Evolutionary conservation across 768 basidiomycete genomes (phyloP), one percentile per base, ranked within the genome.

Genomic region (Stropharia rugosoannulata): DNA sequence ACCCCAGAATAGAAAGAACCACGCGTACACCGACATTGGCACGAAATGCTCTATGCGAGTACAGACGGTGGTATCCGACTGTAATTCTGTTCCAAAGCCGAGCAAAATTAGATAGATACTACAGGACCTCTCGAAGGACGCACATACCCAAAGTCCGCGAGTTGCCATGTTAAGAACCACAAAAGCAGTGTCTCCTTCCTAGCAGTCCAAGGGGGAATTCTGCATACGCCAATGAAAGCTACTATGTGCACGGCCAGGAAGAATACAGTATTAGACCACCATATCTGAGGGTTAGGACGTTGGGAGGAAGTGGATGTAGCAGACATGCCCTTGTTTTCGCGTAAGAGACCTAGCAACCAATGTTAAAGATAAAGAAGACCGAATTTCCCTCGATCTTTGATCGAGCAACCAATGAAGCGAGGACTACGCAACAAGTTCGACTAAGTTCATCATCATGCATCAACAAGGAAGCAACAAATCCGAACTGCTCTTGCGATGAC

Each of bases 51-150:
- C 81, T 79, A 63, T 91, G 90, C 5, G 89, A 89, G 69, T 86
- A 90, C n/a, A 92, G 70, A 37, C 89, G 79, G 65, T 91, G 89
- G 66, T 91, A 91, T 1, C 89, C 89, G 60, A 88, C 75, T 2
- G 85, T 90, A 46, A 91, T 83, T 1, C 88, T 89, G 55, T 9
- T 25, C 15, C 29, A 22, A 43, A 27, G 36, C 18, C 15, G 19
- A 9, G 48, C 57, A 55, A 32, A 36, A n/a, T 41, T 38, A 27
- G 43, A 50, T 36, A 42, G 46, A 51, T 38, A 16, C 8, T 27
- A 54, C n/a, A 19, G 39, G 49, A 36, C 32, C 3, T 5, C 47
- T 49, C 47, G 44, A 36, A 27, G 15, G 18, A 41, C 41, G 41
- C 15, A 73, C 80, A 63, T 66, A 81, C 88, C 89, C 86, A 66